Evolutionary conservation across 1,139 yeast species (phyloP).

Genomic region (Debaryomycetaceae sp.): DNA sequence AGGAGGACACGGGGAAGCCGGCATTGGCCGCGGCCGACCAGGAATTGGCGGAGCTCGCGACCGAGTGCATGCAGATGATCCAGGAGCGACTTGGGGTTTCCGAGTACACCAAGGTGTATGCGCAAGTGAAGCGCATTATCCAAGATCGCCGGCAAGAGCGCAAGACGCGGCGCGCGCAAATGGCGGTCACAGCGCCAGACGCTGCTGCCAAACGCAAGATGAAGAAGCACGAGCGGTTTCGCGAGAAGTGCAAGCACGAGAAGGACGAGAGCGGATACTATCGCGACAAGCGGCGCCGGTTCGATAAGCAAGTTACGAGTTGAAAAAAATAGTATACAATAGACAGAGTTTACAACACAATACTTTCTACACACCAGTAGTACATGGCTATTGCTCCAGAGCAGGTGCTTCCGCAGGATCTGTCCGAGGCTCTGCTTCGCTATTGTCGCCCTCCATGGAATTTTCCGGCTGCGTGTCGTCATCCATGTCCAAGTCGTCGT

Average conservation of each 20-base stretch:
- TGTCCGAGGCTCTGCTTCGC: too few relatives aligned
- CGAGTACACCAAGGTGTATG: conserved; percentile 52
- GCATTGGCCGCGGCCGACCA: conserved; percentile 27
- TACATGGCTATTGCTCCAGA: too few relatives aligned
- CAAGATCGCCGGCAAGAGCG: conserved; percentile 62
- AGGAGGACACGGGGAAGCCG: conserved; percentile 27
- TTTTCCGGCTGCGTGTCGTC: too few relatives aligned
- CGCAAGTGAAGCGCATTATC: conserved; percentile 53
- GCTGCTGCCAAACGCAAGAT: conserved; percentile 66
- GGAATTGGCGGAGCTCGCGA: conserved; percentile 49
- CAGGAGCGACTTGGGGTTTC: conserved; percentile 67
- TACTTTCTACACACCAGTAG: too few relatives aligned
- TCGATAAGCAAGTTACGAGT: too few relatives aligned
- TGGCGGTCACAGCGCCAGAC: conserved; percentile 75
- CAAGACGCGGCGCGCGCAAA: conserved; percentile 61
- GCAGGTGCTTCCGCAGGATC: too few relatives aligned
- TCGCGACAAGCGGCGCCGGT: conserved; percentile 49
- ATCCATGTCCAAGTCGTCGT: too few relatives aligned
- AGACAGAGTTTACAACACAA: too few relatives aligned
- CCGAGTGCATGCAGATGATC: conserved; percentile 60
- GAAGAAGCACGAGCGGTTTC: conserved; percentile 61
- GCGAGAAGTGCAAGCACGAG: conserved; percentile 66
- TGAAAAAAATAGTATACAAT: too few relatives aligned
- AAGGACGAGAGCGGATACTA: conserved; percentile 73
- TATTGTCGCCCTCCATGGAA: too few relatives aligned